Percentiles rank a stretch among this genome's conserved stretches.
phyloP scores from a whole-genome alignment of 2,329 filamentous ascomycete species.

The Didymella glomerata region DNA sequence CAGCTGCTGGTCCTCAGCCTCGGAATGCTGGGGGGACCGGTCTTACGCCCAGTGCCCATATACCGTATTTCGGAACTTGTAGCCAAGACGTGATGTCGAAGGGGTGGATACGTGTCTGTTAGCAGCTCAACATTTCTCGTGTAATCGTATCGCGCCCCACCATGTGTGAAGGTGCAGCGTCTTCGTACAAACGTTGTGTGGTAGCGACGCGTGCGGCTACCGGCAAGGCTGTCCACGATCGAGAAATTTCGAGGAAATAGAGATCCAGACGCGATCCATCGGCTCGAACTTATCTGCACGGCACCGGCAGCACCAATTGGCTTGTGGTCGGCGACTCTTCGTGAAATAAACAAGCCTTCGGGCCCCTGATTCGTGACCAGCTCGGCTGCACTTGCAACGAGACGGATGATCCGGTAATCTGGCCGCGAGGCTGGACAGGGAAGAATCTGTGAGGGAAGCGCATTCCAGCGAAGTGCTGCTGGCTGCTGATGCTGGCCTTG shows the following conservation, averaged over 20 bases:
- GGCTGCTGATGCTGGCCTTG: slow-evolving; percentile 28
- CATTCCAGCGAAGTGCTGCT: slow-evolving; percentile 1
- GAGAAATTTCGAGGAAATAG: slow-evolving; percentile 19
- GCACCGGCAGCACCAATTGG: slow-evolving; percentile 36
- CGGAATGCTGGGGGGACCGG: slow-evolving; percentile 35
- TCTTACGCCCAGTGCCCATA: slow-evolving; percentile 44
- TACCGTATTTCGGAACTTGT: slow-evolving; percentile 30
- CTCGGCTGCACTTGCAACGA: slow-evolving; percentile 37
- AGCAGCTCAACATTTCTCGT: slow-evolving; percentile 34
- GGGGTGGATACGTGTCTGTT: slow-evolving; percentile 28
- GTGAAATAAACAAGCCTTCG: slow-evolving; percentile 39
- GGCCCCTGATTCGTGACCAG: slow-evolving; percentile 39
- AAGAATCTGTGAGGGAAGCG: slow-evolving; percentile 20
- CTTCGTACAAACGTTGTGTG: not conserved
- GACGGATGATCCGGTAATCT: slow-evolving; percentile 42
- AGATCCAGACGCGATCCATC: slow-evolving; percentile 27
- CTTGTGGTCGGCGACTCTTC: slow-evolving; percentile 37
- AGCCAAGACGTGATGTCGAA: slow-evolving; percentile 28
- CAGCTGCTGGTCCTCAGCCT: slow-evolving; percentile 44
- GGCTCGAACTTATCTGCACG: slow-evolving; percentile 28
- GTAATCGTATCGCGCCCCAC: slow-evolving; percentile 27
- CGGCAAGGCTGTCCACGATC: slow-evolving; percentile 21
- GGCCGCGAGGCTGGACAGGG: slow-evolving; percentile 41
- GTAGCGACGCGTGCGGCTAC: slow-evolving; percentile 8
- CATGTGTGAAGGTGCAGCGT: slow-evolving; percentile 23